Evolutionary conservation across 2,329 filamentous ascomycete genomes (phyloP).

Genomic region (Metarhizium rileyi): DNA sequence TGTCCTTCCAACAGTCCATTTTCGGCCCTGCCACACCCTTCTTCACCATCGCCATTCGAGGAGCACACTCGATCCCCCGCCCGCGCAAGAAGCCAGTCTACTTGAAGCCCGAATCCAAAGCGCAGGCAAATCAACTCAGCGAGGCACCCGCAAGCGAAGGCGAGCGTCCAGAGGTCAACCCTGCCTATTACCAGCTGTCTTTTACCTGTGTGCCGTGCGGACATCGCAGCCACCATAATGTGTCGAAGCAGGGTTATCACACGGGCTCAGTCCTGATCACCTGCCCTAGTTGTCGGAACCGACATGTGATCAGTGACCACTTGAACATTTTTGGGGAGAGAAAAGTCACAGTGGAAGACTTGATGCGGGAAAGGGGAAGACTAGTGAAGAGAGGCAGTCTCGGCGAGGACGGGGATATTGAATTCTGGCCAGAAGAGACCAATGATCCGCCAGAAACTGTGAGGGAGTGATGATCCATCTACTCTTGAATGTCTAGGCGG

Average conservation of each 20-base stretch:
- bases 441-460: slow-evolving; percentile 3
- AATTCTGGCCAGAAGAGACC: slow-evolving; percentile 75
- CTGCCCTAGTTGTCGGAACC: slow-evolving; percentile 76
- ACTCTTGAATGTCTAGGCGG: not conserved
- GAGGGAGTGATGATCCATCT: not conserved
- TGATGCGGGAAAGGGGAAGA: slow-evolving; percentile 67
- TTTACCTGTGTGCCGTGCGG: slow-evolving; percentile 90
- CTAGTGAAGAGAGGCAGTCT: slow-evolving; percentile 62
- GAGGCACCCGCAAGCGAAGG: slow-evolving; percentile 19
- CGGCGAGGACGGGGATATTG: slow-evolving; percentile 72
- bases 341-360: slow-evolving; percentile 61
- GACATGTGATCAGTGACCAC: slow-evolving; percentile 89
- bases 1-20: slow-evolving; percentile 8
- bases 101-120: slow-evolving; percentile 4
- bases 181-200: slow-evolving; percentile 73
- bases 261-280: slow-evolving; percentile 79
- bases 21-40: slow-evolving; percentile 3
- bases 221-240: slow-evolving; percentile 67
- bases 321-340: slow-evolving; percentile 66
- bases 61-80: slow-evolving; percentile 27
- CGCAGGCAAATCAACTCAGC: slow-evolving; percentile 4
- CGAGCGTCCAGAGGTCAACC: slow-evolving; percentile 18
- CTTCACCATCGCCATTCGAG: slow-evolving; percentile 14
- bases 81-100: slow-evolving; percentile 11
- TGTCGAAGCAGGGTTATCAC: slow-evolving; percentile 95